Base-by-base conservation (phyloP, 2,329 filamentous ascomycete genomes). In the Lojkania enalia region DNA sequence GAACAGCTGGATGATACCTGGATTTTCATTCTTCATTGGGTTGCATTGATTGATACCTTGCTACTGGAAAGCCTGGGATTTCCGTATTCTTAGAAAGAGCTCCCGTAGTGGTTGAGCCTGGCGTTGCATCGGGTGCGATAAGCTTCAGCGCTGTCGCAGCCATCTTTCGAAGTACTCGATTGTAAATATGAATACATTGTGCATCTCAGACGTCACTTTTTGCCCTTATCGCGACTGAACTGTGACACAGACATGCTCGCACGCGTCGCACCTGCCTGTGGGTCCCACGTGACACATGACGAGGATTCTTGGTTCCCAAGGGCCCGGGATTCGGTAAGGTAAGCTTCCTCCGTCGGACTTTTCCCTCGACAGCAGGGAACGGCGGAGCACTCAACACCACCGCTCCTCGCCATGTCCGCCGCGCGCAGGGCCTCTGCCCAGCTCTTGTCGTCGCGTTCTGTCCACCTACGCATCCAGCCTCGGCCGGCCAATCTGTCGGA, bases 401-500 rank as follows among this genome's bases (percentile, higher is more conserved):
- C 2, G 12, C 46, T 13, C 3, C 31, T 38, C 39, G 25, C 47
- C 48, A 71, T 68, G 64, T 57, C 65, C 39, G 35, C 51, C 52
- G 39, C 39, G n/a, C 60, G 61, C 16, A 52, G 53, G 39, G 60
- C 58, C 15, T 48, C 57, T 5, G 39, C 51, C 14, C 47, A 60
- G 47, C 54, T 52, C 15, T 55, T 72, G 20, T 57, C 69, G n/a
- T 57, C 58, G 36, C 71, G 74, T 37, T 73, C 72, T 7, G 64
- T 79, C 5, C 74, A 78, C 49, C 46, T 79, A 43, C 67, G 69
- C 42, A 73, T 78, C 42, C 60, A 69, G 14, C 77, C 77, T 3
- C 72, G 74, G 1, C 74, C 74, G 0, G 63, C 72, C 18, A 74
- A 72, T 50, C 55, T 79, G 19, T 69, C 67, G n/a, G 76, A 79